Percentiles rank a stretch among this genome's conserved stretches.
phyloP scores from a whole-genome alignment of 495 filamentous ascomycete genomes.

The Parathielavia hyrcaniae region DNA sequence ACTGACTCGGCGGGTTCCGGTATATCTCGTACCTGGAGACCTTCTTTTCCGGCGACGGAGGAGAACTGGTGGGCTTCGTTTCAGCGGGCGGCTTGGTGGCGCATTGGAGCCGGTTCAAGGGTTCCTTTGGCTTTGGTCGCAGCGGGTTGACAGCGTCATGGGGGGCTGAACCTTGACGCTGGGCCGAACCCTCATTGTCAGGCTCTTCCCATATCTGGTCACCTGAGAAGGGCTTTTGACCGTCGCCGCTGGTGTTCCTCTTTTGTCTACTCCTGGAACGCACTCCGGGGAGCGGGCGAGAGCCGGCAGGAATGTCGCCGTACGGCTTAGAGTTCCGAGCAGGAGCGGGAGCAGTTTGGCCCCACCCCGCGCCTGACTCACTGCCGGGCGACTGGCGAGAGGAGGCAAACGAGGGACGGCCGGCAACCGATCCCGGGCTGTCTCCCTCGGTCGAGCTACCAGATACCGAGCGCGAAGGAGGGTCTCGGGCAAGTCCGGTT shows the following conservation, averaged over 20 bases:
- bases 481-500: conserved; percentile 45
- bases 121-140: conserved; percentile 52
- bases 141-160: conserved; percentile 29
- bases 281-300: conserved; percentile 23
- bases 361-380: conserved; percentile 20
- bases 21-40: conserved; percentile 67
- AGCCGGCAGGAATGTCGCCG: conserved; percentile 21
- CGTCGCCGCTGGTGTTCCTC: conserved; percentile 53
- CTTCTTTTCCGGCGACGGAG: conserved; percentile 42
- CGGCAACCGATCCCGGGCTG: conserved; percentile 16
- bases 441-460: conserved; percentile 47
- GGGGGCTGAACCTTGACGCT: conserved; percentile 7
- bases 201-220: conserved; percentile 91
- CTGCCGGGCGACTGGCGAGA: conserved; percentile 21
- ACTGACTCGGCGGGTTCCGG: conserved; percentile 69
- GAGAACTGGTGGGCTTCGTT: conserved; percentile 15
- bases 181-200: conserved; percentile 36
- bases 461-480: conserved; percentile 43
- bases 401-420: conserved; percentile 30
- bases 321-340: conserved; percentile 29
- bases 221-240: conserved; percentile 54
- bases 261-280: conserved; percentile 46
- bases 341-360: conserved; percentile 21
- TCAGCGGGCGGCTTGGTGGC: conserved; percentile 33
- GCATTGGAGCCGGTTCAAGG: conserved; percentile 50